Percentiles rank a stretch among this genome's conserved stretches.
phyloP scores from a whole-genome alignment of 2,329 filamentous ascomycete species.

The Fusarium secorum region DNA sequence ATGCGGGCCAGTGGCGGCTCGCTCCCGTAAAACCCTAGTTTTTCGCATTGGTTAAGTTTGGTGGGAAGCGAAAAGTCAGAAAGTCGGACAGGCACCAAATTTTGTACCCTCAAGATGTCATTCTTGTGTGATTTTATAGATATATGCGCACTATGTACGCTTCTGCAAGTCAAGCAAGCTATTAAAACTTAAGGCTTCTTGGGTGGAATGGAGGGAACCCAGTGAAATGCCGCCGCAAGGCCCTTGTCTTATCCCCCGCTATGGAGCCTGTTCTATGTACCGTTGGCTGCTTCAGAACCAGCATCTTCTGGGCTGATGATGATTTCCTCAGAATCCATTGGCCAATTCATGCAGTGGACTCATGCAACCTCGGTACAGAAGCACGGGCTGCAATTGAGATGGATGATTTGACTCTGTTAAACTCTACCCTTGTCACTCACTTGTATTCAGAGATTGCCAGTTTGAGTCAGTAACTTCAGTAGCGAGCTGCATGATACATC shows the following conservation, averaged over 20 bases:
- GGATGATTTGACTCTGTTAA: constrained; percentile 23
- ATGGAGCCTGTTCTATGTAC: background rate
- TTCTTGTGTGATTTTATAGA: constrained; percentile 3
- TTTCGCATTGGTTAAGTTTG: constrained; percentile 1
- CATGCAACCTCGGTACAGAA: constrained; percentile 28
- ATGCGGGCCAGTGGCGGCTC: constrained; percentile 26
- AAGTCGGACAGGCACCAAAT: background rate
- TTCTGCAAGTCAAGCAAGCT: background rate
- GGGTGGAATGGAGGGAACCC: background rate
- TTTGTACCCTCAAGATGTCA: background rate
- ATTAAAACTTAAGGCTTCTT: background rate
- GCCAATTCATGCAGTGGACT: constrained; percentile 23
- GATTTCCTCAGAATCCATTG: constrained; percentile 27
- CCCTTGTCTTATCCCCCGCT: constrained; percentile 15
- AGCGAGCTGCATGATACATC: background rate
- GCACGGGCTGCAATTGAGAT: constrained; percentile 6
- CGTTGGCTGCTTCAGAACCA: constrained; percentile 5
- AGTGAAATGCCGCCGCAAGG: constrained; percentile 22
- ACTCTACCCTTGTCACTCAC: constrained; percentile 15
- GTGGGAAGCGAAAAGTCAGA: background rate
- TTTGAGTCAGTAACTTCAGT: background rate
- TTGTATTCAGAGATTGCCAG: background rate
- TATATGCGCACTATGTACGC: background rate
- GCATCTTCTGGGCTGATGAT: constrained; percentile 21
- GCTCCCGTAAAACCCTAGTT: constrained; percentile 31